phyloP scores from a whole-genome alignment of 495 filamentous ascomycete genomes.

The Cladorrhinum samala region DNA sequence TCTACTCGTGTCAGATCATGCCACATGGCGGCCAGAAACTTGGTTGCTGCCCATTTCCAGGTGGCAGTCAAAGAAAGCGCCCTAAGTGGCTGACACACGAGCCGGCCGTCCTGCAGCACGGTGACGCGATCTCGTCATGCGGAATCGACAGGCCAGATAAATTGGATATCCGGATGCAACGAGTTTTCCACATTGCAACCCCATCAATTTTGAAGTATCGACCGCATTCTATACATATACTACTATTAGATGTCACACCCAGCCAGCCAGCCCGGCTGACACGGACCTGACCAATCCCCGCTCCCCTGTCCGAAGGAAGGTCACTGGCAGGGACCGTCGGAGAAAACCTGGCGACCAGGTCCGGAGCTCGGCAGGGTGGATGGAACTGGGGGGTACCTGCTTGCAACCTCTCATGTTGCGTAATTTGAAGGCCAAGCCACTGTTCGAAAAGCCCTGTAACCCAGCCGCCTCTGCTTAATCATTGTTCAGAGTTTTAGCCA shows the following conservation, averaged over 20 bases:
- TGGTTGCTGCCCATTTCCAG: neutral
- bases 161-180: conserved; percentile 13
- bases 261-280: too few species aligned
- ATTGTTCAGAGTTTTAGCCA: too few species aligned
- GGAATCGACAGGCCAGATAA: conserved; percentile 11
- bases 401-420: neutral
- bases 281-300: conserved; percentile 3
- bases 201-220: conserved; percentile 6
- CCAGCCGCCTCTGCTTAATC: too few species aligned
- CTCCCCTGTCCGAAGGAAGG: neutral
- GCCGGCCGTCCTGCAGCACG: too few species aligned
- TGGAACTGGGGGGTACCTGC: neutral
- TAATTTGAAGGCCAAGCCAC: neutral
- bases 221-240: too few species aligned
- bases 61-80: conserved; percentile 1
- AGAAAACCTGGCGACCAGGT: neutral
- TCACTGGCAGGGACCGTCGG: neutral
- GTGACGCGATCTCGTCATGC: conserved; percentile 14
- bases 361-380: conserved; percentile 4
- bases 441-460: neutral
- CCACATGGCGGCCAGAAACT: conserved; percentile 21
- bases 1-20: conserved; percentile 14
- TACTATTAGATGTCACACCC: too few species aligned
- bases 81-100: conserved; percentile 3
- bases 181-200: conserved; percentile 7